Evolutionary conservation across 1,284 basidiomycete species (phyloP).

Genomic region (Naganishia albida): DNA sequence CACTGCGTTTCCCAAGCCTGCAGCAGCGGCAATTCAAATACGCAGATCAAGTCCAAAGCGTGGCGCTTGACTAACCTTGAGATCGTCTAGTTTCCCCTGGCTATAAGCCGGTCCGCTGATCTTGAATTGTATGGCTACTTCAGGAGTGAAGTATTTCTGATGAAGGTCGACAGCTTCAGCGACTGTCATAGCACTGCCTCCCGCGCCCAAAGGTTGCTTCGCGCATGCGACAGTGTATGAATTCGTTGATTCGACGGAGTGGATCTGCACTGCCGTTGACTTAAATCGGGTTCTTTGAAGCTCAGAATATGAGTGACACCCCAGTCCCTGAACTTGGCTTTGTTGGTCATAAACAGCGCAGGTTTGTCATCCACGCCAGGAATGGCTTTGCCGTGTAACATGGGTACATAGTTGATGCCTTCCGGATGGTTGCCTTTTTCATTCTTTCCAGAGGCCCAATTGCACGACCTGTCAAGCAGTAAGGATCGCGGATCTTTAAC

Average conservation of each 20-base stretch:
- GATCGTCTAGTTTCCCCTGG: not conserved
- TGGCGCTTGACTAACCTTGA: not conserved
- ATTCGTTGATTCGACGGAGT: not conserved
- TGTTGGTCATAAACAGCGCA: slow-evolving; percentile 19
- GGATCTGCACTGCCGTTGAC: not conserved
- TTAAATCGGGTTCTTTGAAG: slow-evolving; percentile 46
- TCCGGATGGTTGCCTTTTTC: slow-evolving; percentile 1
- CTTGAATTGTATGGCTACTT: not conserved
- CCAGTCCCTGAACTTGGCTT: slow-evolving; percentile 28
- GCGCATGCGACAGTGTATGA: too few species aligned
- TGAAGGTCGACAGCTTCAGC: not conserved
- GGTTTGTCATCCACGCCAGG: slow-evolving; percentile 24
- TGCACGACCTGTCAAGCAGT: not conserved
- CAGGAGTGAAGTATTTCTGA: slow-evolving; percentile 4
- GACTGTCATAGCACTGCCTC: not conserved
- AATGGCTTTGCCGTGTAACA: slow-evolving; percentile 27
- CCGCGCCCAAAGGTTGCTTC: not conserved
- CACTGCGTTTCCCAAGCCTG: slow-evolving; percentile 2
- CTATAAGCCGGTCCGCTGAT: slow-evolving; percentile 10
- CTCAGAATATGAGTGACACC: slow-evolving; percentile 38
- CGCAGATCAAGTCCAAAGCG: too few species aligned
- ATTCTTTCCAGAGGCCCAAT: slow-evolving; percentile 1
- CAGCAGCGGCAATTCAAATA: too few species aligned
- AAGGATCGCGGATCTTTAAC: not conserved
- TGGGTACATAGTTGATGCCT: slow-evolving; percentile 21